phyloP scores from a whole-genome alignment of 1,284 basidiomycete genomes.

The Cronartium ribicola region DNA sequence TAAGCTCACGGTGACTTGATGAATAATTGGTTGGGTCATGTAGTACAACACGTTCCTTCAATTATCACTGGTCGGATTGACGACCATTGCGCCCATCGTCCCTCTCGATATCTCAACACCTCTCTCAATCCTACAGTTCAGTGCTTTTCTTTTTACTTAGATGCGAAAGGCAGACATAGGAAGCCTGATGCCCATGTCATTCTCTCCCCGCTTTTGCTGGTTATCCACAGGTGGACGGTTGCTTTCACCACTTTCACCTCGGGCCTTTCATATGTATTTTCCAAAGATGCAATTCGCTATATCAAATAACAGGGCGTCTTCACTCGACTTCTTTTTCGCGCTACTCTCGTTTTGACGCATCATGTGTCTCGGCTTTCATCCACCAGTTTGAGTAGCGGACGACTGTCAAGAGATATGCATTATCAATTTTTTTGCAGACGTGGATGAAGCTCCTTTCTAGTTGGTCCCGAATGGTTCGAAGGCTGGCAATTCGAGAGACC shows the following conservation, averaged over 20 bases:
- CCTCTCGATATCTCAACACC: constrained; percentile 61
- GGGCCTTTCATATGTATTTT: constrained; percentile 80
- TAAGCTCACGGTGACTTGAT: neutral
- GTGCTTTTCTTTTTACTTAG: neutral
- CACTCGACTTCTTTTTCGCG: no score
- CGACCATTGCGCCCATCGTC: constrained; percentile 76
- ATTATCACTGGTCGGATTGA: constrained; percentile 78
- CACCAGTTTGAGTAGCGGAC: no score
- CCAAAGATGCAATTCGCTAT: constrained; percentile 63
- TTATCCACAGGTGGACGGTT: constrained; percentile 65
- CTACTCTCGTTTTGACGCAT: no score
- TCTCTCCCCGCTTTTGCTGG: constrained; percentile 3
- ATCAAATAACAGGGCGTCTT: constrained; percentile 22
- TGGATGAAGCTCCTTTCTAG: no score
- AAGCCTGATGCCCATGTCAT: neutral
- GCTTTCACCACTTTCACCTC: constrained; percentile 87
- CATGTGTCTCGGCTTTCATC: no score
- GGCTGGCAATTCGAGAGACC: no score
- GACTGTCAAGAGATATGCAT: no score
- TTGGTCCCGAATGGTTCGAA: no score
- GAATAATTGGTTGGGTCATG: neutral
- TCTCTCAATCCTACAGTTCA: constrained; percentile 61
- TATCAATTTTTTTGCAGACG: no score
- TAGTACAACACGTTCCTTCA: constrained; percentile 91
- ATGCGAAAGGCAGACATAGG: no score